Percentiles rank a stretch among this genome's conserved stretches.
These are phyloP conservation scores for Xerocomellus dryophilus DNA, from an alignment of 768 basidiomycete genomes.

Conservation along the genomic window DNA sequence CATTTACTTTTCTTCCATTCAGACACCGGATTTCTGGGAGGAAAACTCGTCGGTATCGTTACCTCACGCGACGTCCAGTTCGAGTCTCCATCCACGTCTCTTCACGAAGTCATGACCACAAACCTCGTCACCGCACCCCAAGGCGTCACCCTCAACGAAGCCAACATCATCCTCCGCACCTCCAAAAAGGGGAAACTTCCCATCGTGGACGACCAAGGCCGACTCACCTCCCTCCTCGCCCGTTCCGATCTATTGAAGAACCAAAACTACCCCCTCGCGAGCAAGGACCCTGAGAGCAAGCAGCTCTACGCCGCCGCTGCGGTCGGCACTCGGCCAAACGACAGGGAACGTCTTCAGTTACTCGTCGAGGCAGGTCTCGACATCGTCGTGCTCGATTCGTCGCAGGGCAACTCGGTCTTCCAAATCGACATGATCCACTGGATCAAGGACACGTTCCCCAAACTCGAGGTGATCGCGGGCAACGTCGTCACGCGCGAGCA, in stretches of 20 bases:
- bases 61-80: slow-evolving; percentile 97
- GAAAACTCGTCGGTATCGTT: slow-evolving; percentile 94
- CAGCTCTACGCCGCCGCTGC: slow-evolving; percentile 97
- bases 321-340: slow-evolving; percentile 87
- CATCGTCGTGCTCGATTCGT: slow-evolving; percentile 92
- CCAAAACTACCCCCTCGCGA: slow-evolving; percentile 92
- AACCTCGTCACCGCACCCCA: slow-evolving; percentile 80
- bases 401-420: slow-evolving; percentile 92
- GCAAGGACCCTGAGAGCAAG: slow-evolving; percentile 86
- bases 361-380: slow-evolving; percentile 95
- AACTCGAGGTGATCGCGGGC: slow-evolving; percentile 91
- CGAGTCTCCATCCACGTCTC: slow-evolving; percentile 59
- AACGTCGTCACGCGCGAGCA: slow-evolving; percentile 99
- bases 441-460: slow-evolving; percentile 84
- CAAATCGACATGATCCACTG: slow-evolving; percentile 93
- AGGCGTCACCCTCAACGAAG: slow-evolving; percentile 87
- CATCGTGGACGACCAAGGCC: slow-evolving; percentile 63
- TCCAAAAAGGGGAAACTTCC: slow-evolving; percentile 99
- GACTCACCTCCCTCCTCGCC: slow-evolving; percentile 81
- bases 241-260: slow-evolving; percentile 98
- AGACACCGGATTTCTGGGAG: slow-evolving; percentile 87
- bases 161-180: slow-evolving; percentile 91
- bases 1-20: slow-evolving; percentile 11
- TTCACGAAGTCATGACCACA: slow-evolving; percentile 87
- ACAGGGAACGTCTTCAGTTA: slow-evolving; percentile 77